Percentiles rank a stretch among this genome's conserved stretches.
Evolutionary conservation across 169 alveolate genomes (phyloP).

Genomic region (Eimeria brunetti): DNA sequence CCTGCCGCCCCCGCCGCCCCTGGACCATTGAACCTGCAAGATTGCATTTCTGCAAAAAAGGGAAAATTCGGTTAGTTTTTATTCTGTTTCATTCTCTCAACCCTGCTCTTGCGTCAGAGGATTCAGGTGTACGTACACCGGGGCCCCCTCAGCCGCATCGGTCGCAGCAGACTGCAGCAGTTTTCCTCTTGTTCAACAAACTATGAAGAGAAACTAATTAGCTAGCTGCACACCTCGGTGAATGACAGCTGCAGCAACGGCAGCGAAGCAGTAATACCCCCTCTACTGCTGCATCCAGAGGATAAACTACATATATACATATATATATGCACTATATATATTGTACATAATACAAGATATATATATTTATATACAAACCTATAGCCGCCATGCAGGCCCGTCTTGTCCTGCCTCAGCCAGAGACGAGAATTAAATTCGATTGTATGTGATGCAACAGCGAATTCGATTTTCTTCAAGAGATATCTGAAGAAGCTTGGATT

Average conservation of each 20-base stretch:
- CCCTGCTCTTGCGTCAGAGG: not conserved
- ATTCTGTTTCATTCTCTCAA: not conserved
- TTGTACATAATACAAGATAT: too few species aligned
- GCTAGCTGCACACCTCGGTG: not conserved
- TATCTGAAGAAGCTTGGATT: constrained; percentile 31
- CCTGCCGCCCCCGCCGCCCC: constrained; percentile 6
- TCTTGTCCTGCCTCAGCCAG: too few species aligned
- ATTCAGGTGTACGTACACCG: not conserved
- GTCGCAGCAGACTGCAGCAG: not conserved
- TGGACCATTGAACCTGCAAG: constrained; percentile 36
- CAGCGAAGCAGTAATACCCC: not conserved
- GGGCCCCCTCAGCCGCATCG: not conserved
- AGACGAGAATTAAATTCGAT: not conserved
- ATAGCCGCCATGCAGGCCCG: too few species aligned
- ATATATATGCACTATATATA: too few species aligned
- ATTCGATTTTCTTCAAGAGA: not conserved
- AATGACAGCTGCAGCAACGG: not conserved
- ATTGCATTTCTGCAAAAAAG: not conserved
- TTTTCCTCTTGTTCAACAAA: not conserved
- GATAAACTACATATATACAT: too few species aligned
- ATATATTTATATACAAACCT: too few species aligned
- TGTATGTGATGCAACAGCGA: constrained; percentile 30
- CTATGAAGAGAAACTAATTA: not conserved
- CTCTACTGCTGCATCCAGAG: not conserved
- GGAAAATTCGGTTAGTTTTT: too few species aligned